Evolutionary conservation across 2,329 filamentous ascomycete species (phyloP).

Genomic region (Penicillium thymicola): DNA sequence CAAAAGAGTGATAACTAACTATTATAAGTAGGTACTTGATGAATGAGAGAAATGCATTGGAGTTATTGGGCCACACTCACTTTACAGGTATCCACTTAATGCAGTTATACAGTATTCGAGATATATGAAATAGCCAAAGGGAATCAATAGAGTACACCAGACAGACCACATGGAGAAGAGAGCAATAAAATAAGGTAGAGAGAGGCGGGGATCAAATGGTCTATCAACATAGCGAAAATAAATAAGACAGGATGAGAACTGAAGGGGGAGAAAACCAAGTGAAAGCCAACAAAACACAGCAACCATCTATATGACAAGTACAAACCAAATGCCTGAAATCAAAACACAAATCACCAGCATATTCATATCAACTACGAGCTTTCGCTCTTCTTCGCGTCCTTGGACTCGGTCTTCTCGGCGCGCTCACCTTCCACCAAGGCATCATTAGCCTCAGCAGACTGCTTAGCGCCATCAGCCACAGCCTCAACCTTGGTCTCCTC

Average conservation of each 20-base stretch:
- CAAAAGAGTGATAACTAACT: too few species aligned
- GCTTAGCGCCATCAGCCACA: constrained; percentile 41
- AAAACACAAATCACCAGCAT: constrained; percentile 12
- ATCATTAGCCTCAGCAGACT: constrained; percentile 47
- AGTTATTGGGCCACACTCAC: not conserved
- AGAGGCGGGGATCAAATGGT: constrained; percentile 13
- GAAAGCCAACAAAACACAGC: not conserved
- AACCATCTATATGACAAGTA: constrained; percentile 14
- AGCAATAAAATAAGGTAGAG: constrained; percentile 10
- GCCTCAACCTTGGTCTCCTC: constrained; percentile 61
- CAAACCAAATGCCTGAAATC: constrained; percentile 5
- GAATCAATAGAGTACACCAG: constrained; percentile 17
- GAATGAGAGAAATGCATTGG: not conserved
- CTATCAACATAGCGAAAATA: constrained; percentile 22
- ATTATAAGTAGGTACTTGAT: not conserved
- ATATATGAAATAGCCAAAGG: constrained; percentile 14
- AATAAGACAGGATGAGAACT: constrained; percentile 24
- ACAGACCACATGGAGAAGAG: constrained; percentile 7
- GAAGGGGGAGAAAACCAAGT: constrained; percentile 8
- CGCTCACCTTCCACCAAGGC: constrained; percentile 40
- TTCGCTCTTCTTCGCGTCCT: constrained; percentile 29
- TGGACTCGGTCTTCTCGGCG: constrained; percentile 27
- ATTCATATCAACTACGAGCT: constrained; percentile 18
- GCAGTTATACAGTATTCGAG: not conserved
- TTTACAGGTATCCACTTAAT: not conserved